A percentile compares a stretch with the other conserved stretches of the same genome.
phyloP scores from a whole-genome alignment of 2,329 filamentous ascomycete species.

The Teratosphaeria destructans region DNA sequence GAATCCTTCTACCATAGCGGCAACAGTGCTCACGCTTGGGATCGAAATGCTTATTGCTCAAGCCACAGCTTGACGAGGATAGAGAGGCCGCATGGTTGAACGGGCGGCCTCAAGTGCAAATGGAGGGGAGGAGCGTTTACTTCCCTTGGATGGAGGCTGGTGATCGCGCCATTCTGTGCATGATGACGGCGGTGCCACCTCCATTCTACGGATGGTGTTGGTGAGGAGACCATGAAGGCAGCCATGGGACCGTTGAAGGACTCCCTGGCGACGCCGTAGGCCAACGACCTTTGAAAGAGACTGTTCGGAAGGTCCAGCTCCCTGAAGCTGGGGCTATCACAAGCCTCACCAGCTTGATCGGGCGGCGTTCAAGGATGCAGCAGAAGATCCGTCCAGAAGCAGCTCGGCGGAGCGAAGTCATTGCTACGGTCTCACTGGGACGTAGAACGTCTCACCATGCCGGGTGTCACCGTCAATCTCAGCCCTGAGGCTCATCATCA shows the following conservation, averaged over 20 bases:
- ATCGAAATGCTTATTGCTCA: too few species aligned
- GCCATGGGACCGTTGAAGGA: background rate
- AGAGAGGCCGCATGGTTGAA: background rate
- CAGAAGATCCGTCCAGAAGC: background rate
- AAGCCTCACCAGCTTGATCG: background rate
- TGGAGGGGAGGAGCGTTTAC: background rate
- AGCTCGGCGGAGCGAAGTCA: background rate
- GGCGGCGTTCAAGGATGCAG: background rate
- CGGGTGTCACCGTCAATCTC: background rate
- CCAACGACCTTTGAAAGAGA: background rate
- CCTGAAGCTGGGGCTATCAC: background rate
- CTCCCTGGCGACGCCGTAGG: background rate
- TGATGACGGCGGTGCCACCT: background rate
- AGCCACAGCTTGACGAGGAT: too few species aligned
- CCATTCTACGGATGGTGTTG: background rate
- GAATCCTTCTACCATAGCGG: background rate
- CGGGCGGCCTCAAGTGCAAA: background rate
- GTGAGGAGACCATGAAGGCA: background rate
- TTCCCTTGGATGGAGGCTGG: background rate
- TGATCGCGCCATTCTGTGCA: background rate
- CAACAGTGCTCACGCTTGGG: background rate
- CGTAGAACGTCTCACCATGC: background rate
- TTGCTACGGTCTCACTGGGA: background rate
- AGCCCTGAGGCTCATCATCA: background rate
- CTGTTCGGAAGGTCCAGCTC: background rate